Conservation (phyloP, 2,329 filamentous ascomycete species). For the Lanzia echinophila region DNA sequence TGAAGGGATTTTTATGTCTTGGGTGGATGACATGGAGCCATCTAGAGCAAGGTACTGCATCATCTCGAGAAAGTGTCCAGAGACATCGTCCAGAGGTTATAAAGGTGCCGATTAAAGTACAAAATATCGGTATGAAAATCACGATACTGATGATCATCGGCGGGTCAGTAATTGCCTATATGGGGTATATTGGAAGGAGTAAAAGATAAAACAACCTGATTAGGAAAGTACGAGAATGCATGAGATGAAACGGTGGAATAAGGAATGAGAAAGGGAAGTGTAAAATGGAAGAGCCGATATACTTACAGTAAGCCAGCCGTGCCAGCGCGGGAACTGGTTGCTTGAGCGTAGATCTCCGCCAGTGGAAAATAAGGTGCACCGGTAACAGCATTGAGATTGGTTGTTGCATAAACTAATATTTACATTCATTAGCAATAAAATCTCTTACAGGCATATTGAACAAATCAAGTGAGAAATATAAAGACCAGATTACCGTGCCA, state of each 20-base stretch:
- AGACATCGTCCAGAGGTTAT: constrained; percentile 56
- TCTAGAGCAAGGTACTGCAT: constrained; percentile 46
- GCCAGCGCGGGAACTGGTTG: constrained; percentile 44
- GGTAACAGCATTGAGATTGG: constrained; percentile 47
- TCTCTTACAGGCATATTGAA: neutral
- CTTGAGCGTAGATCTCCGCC: constrained; percentile 58
- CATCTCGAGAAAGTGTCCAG: constrained; percentile 54
- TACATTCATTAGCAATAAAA: neutral
- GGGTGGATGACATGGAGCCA: constrained; percentile 43
- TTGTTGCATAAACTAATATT: constrained; percentile 46
- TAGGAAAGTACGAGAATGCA: too few relatives aligned
- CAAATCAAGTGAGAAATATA: neutral
- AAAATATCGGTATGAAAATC: constrained; percentile 45
- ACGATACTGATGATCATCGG: too few relatives aligned
- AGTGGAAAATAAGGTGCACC: constrained; percentile 51
- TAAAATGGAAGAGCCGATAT: too few relatives aligned
- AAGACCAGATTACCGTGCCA: too few relatives aligned
- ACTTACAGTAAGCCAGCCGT: constrained; percentile 45
- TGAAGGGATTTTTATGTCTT: constrained; percentile 44
- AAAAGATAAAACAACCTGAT: too few relatives aligned
- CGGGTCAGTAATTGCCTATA: too few relatives aligned
- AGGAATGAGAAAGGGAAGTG: too few relatives aligned
- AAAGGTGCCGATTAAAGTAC: constrained; percentile 48
- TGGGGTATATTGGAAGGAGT: too few relatives aligned
- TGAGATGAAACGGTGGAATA: too few relatives aligned